Evolutionary conservation across 768 basidiomycete genomes (phyloP), one percentile per base, ranked within the genome.

Genomic region (Tephrocybe sp.): DNA sequence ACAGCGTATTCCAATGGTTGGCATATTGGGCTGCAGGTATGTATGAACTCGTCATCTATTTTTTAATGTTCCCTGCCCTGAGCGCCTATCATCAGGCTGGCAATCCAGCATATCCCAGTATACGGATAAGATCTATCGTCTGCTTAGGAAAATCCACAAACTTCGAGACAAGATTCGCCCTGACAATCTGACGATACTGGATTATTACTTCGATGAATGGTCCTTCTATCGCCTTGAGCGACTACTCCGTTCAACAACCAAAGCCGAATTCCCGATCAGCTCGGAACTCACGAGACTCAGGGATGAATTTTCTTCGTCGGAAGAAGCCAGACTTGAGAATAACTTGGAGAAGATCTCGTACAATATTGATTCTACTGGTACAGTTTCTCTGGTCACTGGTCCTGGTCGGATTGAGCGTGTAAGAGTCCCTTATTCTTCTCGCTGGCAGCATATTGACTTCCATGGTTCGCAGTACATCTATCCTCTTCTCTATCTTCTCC

Each of bases 391-490:
- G 5, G 25, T 38, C 2, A 47, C 45, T 12, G 45, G 45, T 2
- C 45, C 45, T 7, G 25, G 27, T 18, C 45, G 45, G 6, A 47
- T 47, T 7, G 45, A 47, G 15, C 13, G 45, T 19, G 45, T 47
- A 25, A 2, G 45, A 5, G 4, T 25, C n/a, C 18, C 16, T 37
- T 5, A 7, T 18, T 37, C 36, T 5, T 12, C 18, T 18, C n/a
- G n/a, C 28, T 30, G 6, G 28, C 12, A 6, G 6, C 21, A 12
- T 19, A 19, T 5, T 5, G 36, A 37, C 18, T 19, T 6, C 6
- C 32, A n/a, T 19, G 9, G 18, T 19, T 30, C 28, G 16, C 44
- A 47, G 45, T 47, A 28, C 13, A 47, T 47, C 4, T 47, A 9
- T 22, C 45, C 45, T 9, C 45, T 47, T 7, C 4, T 47, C 7